These are phyloP conservation scores for Durio zibethinus DNA, from an alignment of 345 rosid species.

Conservation along the genomic window DNA sequence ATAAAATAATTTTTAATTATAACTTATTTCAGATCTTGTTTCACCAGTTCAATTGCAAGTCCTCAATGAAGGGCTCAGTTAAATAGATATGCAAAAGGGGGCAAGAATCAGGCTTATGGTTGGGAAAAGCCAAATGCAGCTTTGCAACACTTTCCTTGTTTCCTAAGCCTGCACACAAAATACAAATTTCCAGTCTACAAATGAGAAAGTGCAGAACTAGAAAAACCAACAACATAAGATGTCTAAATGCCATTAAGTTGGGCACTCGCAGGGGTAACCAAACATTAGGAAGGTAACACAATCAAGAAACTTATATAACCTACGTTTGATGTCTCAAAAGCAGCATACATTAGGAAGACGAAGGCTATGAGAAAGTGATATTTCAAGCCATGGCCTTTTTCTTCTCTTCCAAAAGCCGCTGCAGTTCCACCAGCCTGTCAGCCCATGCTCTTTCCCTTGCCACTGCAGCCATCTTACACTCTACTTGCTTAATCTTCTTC, in stretches of 20 bases:
- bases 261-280: background rate
- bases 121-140: background rate
- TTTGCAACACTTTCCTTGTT: background rate
- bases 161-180: background rate
- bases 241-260: background rate
- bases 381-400: constrained; percentile 52
- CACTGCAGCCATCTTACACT: constrained; percentile 82
- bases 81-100: background rate
- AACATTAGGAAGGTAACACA: background rate
- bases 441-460: constrained; percentile 94
- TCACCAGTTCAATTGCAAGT: constrained; percentile 3
- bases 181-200: background rate
- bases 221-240: background rate
- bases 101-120: background rate
- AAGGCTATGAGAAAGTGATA: background rate
- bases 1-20: background rate
- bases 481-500: constrained; percentile 56
- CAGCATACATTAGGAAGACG: background rate
- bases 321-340: background rate
- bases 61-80: background rate
- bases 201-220: background rate
- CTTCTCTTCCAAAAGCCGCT: constrained; percentile 73
- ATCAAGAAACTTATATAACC: background rate
- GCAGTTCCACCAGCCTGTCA: constrained; percentile 66
- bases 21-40: background rate